Base-by-base conservation (phyloP, 257 asterid species). In the Linaria vulgaris region DNA sequence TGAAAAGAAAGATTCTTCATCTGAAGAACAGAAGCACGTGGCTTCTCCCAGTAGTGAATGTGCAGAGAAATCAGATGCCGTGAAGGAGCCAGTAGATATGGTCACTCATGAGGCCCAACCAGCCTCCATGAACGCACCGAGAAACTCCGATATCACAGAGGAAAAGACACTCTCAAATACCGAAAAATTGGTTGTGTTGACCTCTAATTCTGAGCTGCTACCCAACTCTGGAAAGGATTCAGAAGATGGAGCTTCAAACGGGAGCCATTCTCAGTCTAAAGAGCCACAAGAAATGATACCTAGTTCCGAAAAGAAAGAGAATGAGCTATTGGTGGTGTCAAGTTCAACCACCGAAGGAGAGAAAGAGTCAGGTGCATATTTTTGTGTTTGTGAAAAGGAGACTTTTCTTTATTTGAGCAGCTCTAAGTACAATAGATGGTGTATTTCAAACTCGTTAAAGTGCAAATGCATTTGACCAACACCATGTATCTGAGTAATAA, bases 211-310 rank as follows among this genome's bases (percentile, higher is more conserved):
- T 21, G 88, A 85, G 71, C 79, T 76, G 63, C 90, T 80, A 49
- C 69, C 80, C 16, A 71, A 78, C 66, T 59, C 78, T 74, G 62
- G 73, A 53, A 83, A 81, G 76, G 91, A 83, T 73, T 77, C 85
- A 41, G 85, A 63, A 48, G 78, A 72, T 69, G 80, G 75, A 66
- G 79, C 72, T 24, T 56, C 69, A 43, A 66, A 64, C 19, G 77
- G 59, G 59, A 76, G 71, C 49, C 69, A 67, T 30, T 60, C 88
- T 64, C 78, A 64, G 44, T 68, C 79, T 45, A 68, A 71, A 22
- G 88, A 76, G 68, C 78, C 74, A 70, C 85, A 80, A 70, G 82
- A 73, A 24, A 72, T 64, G 79, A 45, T 54, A 62, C 59, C 87
- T 38, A 47, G 51, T 50, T 62, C 81, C 25, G 88, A 77, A 63